Evolutionary conservation across 257 asterid species (phyloP), one percentile per base, ranked within the genome.

Genomic region (Solanum ossicruentum): DNA sequence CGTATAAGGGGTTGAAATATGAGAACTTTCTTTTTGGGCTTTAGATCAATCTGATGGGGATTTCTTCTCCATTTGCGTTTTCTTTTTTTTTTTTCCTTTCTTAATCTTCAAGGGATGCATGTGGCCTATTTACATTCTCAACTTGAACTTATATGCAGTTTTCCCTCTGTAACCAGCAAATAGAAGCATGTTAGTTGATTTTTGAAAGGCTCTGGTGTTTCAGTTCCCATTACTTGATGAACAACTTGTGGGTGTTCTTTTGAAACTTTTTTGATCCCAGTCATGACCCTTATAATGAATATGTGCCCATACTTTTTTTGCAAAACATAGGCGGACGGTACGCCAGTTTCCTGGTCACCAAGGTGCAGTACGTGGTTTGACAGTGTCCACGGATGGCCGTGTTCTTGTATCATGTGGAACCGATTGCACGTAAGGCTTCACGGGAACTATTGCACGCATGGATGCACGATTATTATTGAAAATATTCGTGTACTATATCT

Each of bases 271-370:
- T 71, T 18, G 0, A 45, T 73, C 57, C 18, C 36, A 73, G 32
- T 73, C 39, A 7, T 73, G 41, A n/a, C n/a, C 81, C 81, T 72
- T 72, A 47, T 45, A 47, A 73, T 73, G 51, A 63, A 26, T 82
- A 61, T 82, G 79, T 15, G 26, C 55, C 79, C 55, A 32, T 63
- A 13, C 21, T 36, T 54, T 18, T 41, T 70, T 12, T 41, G 17
- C 32, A 23, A n/a, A 67, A 60, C 60, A 84, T 84, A 96, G 99
- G 89, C 92, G 91, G 87, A 93, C 98, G 36, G 95, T 95, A 43
- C 85, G 96, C 87, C 98, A 91, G 90, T 96, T 96, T 92, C 92
- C 98, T 87, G 99, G 99, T 75, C 99, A 96, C 91, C 95, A 93
- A 89, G 98, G 98, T 84, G 97, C 97, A 18, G 98, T 96, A 55